Evolutionary conservation across 495 filamentous ascomycete species (phyloP), one percentile per base, ranked within the genome.

Genomic region (Podospora pseudocomata): DNA sequence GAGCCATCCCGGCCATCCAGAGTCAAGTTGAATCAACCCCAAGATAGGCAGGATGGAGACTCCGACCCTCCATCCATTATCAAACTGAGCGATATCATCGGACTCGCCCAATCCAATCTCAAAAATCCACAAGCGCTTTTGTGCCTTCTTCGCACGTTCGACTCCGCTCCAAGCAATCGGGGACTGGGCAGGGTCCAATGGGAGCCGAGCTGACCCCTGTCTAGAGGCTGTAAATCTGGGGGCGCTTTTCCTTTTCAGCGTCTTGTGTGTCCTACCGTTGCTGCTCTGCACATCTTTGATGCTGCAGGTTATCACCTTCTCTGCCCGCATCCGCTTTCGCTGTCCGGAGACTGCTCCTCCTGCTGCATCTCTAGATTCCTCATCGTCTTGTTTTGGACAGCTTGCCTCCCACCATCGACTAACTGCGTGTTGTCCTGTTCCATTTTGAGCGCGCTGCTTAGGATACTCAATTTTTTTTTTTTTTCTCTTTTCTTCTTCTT

Each of bases 211-310:
- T 39, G 7, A 23, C 60, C 60, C 60, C n/a, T 30, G 60, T 63
- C 60, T 19, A 34, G 30, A 19, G 18, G 44, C 49, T 56, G 4
- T 26, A 59, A 65, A 65, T 32, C 54, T 56, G 64, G 64, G 23
- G 28, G 53, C 64, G 30, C 54, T 54, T 58, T 65, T 65, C 39
- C 64, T 54, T 65, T 56, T 59, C 64, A 49, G 20, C 58, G 64
- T 30, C 34, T 23, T 23, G 20, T 23, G 20, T 65, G 64, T 27
- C 27, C 49, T 30, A 16, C 28, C 49, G 39, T 55, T 65, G 27
- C 61, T 63, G 60, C 68, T 26, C 20, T 23, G 20, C 20, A 23
- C 20, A 23, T 11, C 39, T 11, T 11, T 18, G 39, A 11, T 49
- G 39, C 39, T 49, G 39, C 39, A 49, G 39, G 55, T 19, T n/a